Base-by-base conservation (phyloP, 306 rosid genomes). In the Cicer yamashitae region DNA sequence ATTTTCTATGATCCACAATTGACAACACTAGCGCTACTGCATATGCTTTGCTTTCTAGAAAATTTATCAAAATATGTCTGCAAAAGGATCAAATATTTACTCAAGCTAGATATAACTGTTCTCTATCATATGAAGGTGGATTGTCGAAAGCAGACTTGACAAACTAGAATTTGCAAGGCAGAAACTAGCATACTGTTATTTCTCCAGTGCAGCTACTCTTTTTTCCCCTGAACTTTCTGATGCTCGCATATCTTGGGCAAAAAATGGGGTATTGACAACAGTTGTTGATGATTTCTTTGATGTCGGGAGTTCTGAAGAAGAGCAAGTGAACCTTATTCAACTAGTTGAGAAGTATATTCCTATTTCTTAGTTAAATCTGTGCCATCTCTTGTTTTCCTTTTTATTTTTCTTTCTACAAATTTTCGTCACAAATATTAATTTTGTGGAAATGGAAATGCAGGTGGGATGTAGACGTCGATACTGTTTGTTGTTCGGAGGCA, bases 261-360 rank as follows among this genome's bases (percentile, higher is more conserved):
- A 94, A 77, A 86, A 72, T 45, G 94, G 91, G 52, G 88, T 91
- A 56, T 96, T 94, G 43, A 74, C 89, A 43, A 90, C 98, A 57
- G 89, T 85, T 74, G 93, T 94, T 9, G 97, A 91, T 84, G 97
- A 94, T 83, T 94, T 94, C 87, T 91, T 83, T 82, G 97, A 91
- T 17, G 69, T 88, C 54, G 90, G 94, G 11, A 81, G 94, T 73
- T 85, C 96, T 43, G 83, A 86, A 73, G 91, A 86, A 77, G 97
- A 94, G 82, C 73, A 84, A 50, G 41, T 81, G 66, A 87, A 89
- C 82, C 98, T 94, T 37, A 84, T 91, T 73, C 88, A 84, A 59
- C 82, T 94, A 64, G 78, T 94, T 40, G 86, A 91, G 82, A 79
- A 85, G 98, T 94, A 89, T 46, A 75, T 64, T 81, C 77, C 13